Evolutionary conservation across 805 yeast species (phyloP).

Genomic region (Ogataea methylovora): DNA sequence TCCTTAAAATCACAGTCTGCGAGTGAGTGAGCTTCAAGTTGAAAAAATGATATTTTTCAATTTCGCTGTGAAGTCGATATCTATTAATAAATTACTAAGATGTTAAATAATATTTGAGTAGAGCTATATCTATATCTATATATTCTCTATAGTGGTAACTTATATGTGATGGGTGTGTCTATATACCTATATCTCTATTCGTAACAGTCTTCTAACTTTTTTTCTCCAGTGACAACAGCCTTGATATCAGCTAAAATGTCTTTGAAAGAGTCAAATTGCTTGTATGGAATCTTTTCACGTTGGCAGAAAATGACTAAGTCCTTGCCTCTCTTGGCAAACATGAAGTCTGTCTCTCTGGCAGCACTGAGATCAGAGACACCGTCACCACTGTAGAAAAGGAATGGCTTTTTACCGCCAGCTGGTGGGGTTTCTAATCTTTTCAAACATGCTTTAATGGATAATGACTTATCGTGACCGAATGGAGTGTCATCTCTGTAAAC

Average conservation of each 20-base stretch:
- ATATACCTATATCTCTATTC: constrained; percentile 25
- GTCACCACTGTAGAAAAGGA: constrained; percentile 90
- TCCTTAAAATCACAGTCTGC: no score
- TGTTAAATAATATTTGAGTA: no score
- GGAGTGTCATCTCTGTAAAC: constrained; percentile 76
- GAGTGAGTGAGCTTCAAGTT: no score
- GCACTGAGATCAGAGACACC: constrained; percentile 95
- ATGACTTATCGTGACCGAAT: constrained; percentile 94
- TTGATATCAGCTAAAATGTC: constrained; percentile 65
- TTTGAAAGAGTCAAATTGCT: constrained; percentile 68
- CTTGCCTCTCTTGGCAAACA: constrained; percentile 89
- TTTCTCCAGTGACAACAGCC: constrained; percentile 40
- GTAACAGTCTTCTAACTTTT: constrained; percentile 25
- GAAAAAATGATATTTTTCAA: no score
- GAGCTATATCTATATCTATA: no score
- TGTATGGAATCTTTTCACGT: constrained; percentile 73
- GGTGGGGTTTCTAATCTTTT: constrained; percentile 21
- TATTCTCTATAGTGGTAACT: no score
- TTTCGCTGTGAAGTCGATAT: no score
- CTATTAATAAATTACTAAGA: no score
- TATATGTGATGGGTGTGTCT: no score
- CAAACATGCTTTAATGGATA: constrained; percentile 53
- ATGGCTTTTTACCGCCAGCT: constrained; percentile 39
- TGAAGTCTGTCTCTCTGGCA: constrained; percentile 86
- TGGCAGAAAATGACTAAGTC: constrained; percentile 83